phyloP scores from a whole-genome alignment of 225 moss, liverwort and hornwort species.

The Bryum argenteum region DNA sequence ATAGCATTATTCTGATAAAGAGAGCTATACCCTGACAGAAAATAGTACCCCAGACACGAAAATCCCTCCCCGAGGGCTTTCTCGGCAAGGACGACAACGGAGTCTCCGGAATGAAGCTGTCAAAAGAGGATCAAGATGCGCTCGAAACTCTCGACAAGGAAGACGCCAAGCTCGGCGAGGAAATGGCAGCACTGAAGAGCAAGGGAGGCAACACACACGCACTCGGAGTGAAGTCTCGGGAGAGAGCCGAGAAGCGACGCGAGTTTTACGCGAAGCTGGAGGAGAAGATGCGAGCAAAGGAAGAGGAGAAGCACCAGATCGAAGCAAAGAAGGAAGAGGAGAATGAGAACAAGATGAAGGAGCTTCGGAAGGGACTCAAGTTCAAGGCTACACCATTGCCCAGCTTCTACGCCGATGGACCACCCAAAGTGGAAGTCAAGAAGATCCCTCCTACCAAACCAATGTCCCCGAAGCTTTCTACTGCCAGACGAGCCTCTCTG shows the following conservation, averaged over 20 bases:
- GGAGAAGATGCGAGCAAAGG: constrained; percentile 55
- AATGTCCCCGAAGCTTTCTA: constrained; percentile 50
- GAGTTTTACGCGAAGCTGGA: constrained; percentile 57
- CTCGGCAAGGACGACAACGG: constrained; percentile 28
- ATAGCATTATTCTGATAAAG: too few relatives aligned
- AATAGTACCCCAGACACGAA: background rate
- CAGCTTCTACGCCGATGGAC: constrained; percentile 55
- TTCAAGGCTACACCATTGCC: constrained; percentile 61
- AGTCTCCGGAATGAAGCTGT: constrained; percentile 34
- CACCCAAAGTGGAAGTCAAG: constrained; percentile 58
- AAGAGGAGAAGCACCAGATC: constrained; percentile 58
- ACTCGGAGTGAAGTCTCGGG: constrained; percentile 55
- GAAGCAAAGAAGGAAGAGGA: constrained; percentile 56
- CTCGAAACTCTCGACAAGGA: constrained; percentile 51
- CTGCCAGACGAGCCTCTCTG: constrained; percentile 52
- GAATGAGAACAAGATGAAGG: constrained; percentile 56
- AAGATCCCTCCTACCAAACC: constrained; percentile 55
- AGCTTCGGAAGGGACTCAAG: constrained; percentile 53
- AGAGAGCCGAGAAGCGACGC: constrained; percentile 57
- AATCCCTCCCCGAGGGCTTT: constrained; percentile 21
- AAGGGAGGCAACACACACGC: constrained; percentile 69
- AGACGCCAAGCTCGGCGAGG: constrained; percentile 55
- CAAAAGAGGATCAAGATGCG: constrained; percentile 59
- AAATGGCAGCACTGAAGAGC: constrained; percentile 71
- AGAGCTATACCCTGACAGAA: constrained; percentile 21